These are phyloP conservation scores for Arthrobotrys pseudoclavata DNA, from an alignment of 2,329 filamentous ascomycete genomes.

Conservation along the genomic window DNA sequence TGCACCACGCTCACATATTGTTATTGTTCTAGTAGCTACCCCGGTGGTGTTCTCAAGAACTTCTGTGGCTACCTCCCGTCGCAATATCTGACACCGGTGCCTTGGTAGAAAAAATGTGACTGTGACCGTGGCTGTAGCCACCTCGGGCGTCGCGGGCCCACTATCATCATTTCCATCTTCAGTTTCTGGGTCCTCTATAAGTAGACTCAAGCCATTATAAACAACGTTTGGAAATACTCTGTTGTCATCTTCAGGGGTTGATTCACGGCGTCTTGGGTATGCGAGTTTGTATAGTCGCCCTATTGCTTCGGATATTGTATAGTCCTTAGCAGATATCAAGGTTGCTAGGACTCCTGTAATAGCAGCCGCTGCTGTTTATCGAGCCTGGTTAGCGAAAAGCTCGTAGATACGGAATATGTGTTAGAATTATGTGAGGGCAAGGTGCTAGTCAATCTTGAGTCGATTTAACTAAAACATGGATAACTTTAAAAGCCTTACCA, in stretches of 20 bases:
- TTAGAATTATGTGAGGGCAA: no score
- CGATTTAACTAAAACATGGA: not conserved
- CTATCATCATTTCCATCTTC: no score
- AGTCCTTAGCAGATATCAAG: conserved; percentile 4
- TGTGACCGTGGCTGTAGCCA: not conserved
- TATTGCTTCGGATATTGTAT: conserved; percentile 26
- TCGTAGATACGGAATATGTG: no score
- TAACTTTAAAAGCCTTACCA: not conserved
- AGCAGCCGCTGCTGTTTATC: not conserved
- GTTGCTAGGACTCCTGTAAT: conserved; percentile 17
- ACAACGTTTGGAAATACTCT: conserved; percentile 8
- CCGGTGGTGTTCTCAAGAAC: no score
- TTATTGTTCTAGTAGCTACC: not conserved
- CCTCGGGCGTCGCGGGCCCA: no score
- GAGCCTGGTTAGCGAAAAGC: not conserved
- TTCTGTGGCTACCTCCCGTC: not conserved
- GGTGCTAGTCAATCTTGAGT: not conserved
- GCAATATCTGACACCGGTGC: not conserved
- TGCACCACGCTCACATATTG: not conserved
- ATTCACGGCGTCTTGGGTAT: not conserved
- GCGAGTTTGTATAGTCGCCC: conserved; percentile 4
- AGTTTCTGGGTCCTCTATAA: not conserved
- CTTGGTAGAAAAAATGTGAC: not conserved
- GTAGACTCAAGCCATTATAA: conserved; percentile 7
- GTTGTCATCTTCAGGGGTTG: not conserved